phyloP scores from a whole-genome alignment of 257 asterid species.

The Euphrasia confusa region DNA sequence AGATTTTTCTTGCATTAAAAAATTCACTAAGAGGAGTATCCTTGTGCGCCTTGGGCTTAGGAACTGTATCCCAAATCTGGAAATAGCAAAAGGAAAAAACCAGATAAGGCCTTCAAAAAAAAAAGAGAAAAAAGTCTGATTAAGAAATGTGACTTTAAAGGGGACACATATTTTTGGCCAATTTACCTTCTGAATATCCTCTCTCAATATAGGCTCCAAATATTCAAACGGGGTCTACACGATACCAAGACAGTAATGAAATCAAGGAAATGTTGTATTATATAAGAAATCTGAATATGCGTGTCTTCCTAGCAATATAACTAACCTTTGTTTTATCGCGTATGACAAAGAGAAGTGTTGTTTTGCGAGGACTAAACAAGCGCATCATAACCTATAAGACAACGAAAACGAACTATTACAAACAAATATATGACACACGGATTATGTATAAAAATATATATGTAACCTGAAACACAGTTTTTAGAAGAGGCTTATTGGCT shows the following conservation, averaged over 20 bases:
- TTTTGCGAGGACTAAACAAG: slow-evolving; percentile 44
- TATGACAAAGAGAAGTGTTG: slow-evolving; percentile 51
- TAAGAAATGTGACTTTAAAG: background rate
- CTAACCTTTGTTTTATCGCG: slow-evolving; percentile 58
- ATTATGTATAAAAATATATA: background rate
- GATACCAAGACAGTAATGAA: slow-evolving; percentile 12
- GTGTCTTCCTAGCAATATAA: slow-evolving; percentile 19
- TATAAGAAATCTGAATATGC: slow-evolving; percentile 12
- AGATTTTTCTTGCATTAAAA: slow-evolving; percentile 59
- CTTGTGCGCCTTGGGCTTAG: slow-evolving; percentile 67
- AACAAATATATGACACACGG: background rate
- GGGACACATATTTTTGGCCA: slow-evolving; percentile 9
- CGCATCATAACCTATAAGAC: slow-evolving; percentile 49
- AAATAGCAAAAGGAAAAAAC: slow-evolving; percentile 8
- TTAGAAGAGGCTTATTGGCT: slow-evolving; percentile 78
- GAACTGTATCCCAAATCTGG: slow-evolving; percentile 88
- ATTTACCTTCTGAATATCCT: slow-evolving; percentile 79
- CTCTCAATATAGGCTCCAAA: slow-evolving; percentile 62
- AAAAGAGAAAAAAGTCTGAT: background rate
- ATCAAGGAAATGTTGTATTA: slow-evolving; percentile 8
- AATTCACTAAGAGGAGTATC: slow-evolving; percentile 77
- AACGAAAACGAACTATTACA: slow-evolving; percentile 14
- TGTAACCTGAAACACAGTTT: slow-evolving; percentile 80
- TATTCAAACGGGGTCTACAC: slow-evolving; percentile 61
- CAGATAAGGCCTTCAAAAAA: background rate